phyloP scores from a whole-genome alignment of 2,329 filamentous ascomycete species.

The Alternaria infectoria region DNA sequence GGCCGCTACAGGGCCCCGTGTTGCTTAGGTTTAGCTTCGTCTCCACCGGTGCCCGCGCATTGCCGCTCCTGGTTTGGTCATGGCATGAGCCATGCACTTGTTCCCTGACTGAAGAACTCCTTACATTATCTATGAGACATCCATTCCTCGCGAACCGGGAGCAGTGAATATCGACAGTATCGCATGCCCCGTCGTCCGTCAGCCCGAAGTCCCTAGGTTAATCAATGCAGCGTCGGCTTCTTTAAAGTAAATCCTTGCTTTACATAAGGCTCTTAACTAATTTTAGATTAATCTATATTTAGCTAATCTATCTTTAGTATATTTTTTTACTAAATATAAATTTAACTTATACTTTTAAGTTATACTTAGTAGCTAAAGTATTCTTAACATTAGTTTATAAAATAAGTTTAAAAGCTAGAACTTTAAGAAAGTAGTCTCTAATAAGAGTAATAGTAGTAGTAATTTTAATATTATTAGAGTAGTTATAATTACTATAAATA shows the following conservation, averaged over 20 bases:
- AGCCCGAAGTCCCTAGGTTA: not conserved
- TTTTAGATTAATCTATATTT: too few species aligned
- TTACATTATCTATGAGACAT: not conserved
- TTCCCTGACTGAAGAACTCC: not conserved
- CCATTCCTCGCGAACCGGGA: not conserved
- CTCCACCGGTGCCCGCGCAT: not conserved
- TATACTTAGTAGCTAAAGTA: too few species aligned
- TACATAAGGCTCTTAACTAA: too few species aligned
- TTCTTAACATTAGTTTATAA: too few species aligned
- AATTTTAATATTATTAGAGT: too few species aligned
- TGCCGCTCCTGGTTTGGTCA: constrained; percentile 2
- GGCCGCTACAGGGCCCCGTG: constrained; percentile 8
- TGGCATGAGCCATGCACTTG: not conserved
- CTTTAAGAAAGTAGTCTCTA: too few species aligned
- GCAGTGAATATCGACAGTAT: not conserved
- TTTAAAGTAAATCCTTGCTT: not conserved
- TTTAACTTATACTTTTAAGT: too few species aligned
- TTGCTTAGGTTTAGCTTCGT: not conserved
- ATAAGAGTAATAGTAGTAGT: too few species aligned
- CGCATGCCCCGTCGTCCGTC: not conserved
- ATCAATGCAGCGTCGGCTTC: not conserved
- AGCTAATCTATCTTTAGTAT: too few species aligned
- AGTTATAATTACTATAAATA: too few species aligned
- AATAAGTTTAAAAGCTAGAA: too few species aligned
- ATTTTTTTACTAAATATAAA: too few species aligned